phyloP scores from a whole-genome alignment of 2,329 filamentous ascomycete species.

The Sarocladiaceae sp. region DNA sequence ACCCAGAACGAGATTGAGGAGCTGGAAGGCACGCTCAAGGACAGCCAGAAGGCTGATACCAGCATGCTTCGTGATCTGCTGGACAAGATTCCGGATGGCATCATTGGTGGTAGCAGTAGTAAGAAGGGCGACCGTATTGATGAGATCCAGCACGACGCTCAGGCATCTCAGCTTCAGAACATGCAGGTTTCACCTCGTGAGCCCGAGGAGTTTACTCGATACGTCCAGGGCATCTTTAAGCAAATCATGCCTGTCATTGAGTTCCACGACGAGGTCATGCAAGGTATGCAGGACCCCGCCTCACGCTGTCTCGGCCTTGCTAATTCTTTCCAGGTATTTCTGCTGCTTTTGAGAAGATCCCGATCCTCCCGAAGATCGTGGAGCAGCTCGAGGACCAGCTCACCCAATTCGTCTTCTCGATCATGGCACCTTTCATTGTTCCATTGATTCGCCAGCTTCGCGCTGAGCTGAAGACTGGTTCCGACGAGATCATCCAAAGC shows the following conservation, averaged over 20 bases:
- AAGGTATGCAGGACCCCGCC: slow-evolving; percentile 38
- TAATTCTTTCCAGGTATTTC: slow-evolving; percentile 48
- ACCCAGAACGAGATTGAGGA: slow-evolving; percentile 88
- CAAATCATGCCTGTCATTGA: slow-evolving; percentile 88
- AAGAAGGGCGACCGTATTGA: slow-evolving; percentile 73
- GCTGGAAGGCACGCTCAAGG: slow-evolving; percentile 76
- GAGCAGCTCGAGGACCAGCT: slow-evolving; percentile 86
- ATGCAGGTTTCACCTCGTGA: slow-evolving; percentile 70
- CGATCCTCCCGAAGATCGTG: slow-evolving; percentile 76
- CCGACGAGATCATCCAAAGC: slow-evolving; percentile 80
- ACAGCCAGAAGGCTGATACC: slow-evolving; percentile 59
- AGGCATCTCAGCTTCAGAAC: slow-evolving; percentile 70
- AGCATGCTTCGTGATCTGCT: slow-evolving; percentile 76
- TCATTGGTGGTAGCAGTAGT: slow-evolving; percentile 62
- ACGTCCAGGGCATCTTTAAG: slow-evolving; percentile 67
- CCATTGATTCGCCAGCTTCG: slow-evolving; percentile 86
- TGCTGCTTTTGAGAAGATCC: slow-evolving; percentile 77
- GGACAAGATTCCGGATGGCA: slow-evolving; percentile 73
- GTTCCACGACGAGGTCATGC: slow-evolving; percentile 86
- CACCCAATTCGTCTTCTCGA: slow-evolving; percentile 85
- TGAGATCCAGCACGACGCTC: slow-evolving; percentile 73
- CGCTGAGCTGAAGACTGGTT: slow-evolving; percentile 79
- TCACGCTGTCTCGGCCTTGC: no score
- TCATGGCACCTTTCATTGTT: slow-evolving; percentile 82
- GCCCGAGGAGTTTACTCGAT: slow-evolving; percentile 78